A percentile compares a stretch with the other conserved stretches of the same genome.
Conservation (phyloP, 441 rosid genomes). For the Kokia cookei region DNA sequence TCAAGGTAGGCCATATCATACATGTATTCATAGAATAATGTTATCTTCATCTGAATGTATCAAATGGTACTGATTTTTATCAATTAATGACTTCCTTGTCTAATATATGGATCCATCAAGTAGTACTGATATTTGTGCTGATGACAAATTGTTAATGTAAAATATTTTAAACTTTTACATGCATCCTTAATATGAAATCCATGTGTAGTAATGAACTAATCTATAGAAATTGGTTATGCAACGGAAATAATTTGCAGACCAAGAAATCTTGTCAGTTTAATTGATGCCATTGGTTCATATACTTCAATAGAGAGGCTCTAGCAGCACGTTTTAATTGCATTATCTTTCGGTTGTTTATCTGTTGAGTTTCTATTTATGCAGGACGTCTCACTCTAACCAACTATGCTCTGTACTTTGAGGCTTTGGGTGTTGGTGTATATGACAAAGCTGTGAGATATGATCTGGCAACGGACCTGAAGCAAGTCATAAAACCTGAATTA, state of each 20-base stretch:
- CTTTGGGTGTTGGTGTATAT: slow-evolving; percentile 72
- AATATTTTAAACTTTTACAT: neutral
- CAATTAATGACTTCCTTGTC: neutral
- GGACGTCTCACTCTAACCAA: slow-evolving; percentile 85
- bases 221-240: neutral
- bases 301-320: slow-evolving; percentile 10
- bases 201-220: neutral
- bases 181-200: neutral
- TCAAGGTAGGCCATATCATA: neutral
- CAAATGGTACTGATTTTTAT: neutral
- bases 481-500: slow-evolving; percentile 81
- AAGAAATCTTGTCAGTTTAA: neutral
- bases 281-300: slow-evolving; percentile 4
- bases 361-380: slow-evolving; percentile 31
- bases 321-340: neutral
- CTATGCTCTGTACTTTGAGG: slow-evolving; percentile 76
- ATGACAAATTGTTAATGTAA: neutral
- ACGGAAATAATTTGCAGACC: neutral
- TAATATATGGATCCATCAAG: neutral
- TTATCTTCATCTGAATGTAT: neutral
- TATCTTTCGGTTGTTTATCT: slow-evolving; percentile 6
- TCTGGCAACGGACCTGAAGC: slow-evolving; percentile 64
- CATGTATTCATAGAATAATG: neutral
- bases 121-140: neutral
- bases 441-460: slow-evolving; percentile 82